Evolutionary conservation across 139 green algal genomes (phyloP).

Genomic region (Dunaliella sp.): DNA sequence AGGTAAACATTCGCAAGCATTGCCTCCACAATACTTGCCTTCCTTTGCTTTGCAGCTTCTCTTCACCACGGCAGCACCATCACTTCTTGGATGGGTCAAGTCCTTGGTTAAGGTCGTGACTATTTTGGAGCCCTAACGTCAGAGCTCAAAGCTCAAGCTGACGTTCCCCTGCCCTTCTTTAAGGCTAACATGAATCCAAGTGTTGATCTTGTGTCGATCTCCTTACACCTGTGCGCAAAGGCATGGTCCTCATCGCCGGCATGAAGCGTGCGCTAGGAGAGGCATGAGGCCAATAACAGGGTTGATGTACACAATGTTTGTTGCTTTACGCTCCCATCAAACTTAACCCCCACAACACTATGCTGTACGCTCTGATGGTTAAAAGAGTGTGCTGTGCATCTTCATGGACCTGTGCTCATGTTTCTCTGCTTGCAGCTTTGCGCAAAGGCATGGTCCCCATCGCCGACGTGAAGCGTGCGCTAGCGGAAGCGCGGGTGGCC

Average conservation of each 20-base stretch:
- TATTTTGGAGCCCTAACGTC: no score
- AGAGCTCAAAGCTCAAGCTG: no score
- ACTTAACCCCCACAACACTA: background rate
- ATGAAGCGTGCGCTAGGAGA: background rate
- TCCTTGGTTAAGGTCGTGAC: no score
- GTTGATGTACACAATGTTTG: no score
- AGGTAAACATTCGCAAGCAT: background rate
- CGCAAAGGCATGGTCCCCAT: background rate
- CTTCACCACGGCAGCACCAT: no score
- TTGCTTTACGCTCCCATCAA: no score
- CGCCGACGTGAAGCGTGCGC: background rate
- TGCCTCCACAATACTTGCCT: background rate
- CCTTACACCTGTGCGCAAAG: background rate
- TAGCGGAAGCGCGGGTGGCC: background rate
- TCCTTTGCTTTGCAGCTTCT: background rate
- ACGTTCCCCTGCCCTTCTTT: no score
- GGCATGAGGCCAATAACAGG: no score
- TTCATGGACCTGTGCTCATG: background rate
- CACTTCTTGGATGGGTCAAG: no score
- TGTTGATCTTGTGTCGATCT: no score
- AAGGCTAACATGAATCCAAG: no score
- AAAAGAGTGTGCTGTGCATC: background rate
- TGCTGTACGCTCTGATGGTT: background rate
- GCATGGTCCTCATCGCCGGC: background rate
- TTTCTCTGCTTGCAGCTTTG: background rate